Evolutionary conservation across 176 grass and related monocot species (phyloP).

Genomic region (Aegilops speltoides): DNA sequence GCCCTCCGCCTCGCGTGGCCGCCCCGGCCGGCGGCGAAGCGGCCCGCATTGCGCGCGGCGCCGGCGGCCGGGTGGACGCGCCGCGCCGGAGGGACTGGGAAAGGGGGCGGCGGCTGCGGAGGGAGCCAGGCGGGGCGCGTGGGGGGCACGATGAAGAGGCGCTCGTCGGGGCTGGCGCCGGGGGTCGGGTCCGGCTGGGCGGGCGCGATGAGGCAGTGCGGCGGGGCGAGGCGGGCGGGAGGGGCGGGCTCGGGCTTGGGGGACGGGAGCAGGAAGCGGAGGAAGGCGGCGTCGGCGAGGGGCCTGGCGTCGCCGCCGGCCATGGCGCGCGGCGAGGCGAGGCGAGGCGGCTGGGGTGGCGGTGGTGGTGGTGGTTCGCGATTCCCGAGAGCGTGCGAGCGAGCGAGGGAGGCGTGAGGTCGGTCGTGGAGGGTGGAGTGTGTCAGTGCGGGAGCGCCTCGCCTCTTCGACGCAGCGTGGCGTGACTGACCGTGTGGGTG

Average conservation of each 20-base stretch:
- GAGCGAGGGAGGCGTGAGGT: constrained; percentile 26
- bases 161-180: not conserved
- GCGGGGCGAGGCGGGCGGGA: constrained; percentile 18
- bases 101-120: not conserved
- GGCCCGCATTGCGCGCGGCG: constrained; percentile 9
- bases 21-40: not conserved
- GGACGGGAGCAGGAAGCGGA: constrained; percentile 37
- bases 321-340: constrained; percentile 5
- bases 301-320: constrained; percentile 15
- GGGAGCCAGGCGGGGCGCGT: constrained; percentile 32
- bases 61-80: not conserved
- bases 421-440: not conserved
- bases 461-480: not conserved
- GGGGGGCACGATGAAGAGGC: constrained; percentile 40
- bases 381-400: not conserved
- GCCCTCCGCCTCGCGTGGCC: not conserved
- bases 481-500: not conserved
- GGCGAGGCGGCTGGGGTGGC: not conserved
- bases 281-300: not conserved
- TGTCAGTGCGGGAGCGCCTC: not conserved
- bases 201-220: constrained; percentile 42
- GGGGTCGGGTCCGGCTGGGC: not conserved
- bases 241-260: not conserved
- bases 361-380: not conserved
- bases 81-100: not conserved